Evolutionary conservation across 2,329 filamentous ascomycete species (phyloP), one percentile per base, ranked within the genome.

Genomic region (Xenoacremonium recifei): DNA sequence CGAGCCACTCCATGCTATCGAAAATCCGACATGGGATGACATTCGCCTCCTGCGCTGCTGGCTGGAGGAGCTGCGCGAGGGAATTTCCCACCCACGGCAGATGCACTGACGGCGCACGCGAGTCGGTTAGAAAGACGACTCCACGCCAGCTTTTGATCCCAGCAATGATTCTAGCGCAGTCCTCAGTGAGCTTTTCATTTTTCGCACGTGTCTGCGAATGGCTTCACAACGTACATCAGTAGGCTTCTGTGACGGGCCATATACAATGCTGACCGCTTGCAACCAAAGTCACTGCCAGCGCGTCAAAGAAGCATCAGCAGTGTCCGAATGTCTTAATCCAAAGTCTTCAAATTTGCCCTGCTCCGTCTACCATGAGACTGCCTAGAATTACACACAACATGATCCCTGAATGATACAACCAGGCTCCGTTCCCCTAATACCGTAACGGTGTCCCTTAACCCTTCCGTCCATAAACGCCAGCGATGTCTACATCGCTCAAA

Each of bases 401-500:
- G 30, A 30, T 35, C 38, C 35, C 21, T 23, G 23, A 40, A 35
- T 34, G 5, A 40, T 35, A 36, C 37, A 37, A 30, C 37, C 39
- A 31, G 6, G 17, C 40, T 23, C 35, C 36, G 33, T 30, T 42
- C 37, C 44, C 36, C 33, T 44, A 32, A 20, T 16, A 25, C 37
- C 30, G 40, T 31, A 11, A 59, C 45, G 25, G 30, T 54, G 51
- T 36, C 29, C 40, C 39, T 27, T 27, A 25, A 35, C 21, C n/a
- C 29, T 31, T 44, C 33, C 30, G 35, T 50, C 39, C 41, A 43
- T 31, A 47, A 61, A 63, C 60, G 57, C 60, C 59, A 34, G 53
- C 53, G 55, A 61, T 52, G 47, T 30, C 44, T 39, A 40, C 29
- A 50, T 62, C 59, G 58, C 54, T 43, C 37, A n/a, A n/a, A n/a